Conservation (phyloP, 2,329 filamentous ascomycete species). For the Fonsecaea erecta region DNA sequence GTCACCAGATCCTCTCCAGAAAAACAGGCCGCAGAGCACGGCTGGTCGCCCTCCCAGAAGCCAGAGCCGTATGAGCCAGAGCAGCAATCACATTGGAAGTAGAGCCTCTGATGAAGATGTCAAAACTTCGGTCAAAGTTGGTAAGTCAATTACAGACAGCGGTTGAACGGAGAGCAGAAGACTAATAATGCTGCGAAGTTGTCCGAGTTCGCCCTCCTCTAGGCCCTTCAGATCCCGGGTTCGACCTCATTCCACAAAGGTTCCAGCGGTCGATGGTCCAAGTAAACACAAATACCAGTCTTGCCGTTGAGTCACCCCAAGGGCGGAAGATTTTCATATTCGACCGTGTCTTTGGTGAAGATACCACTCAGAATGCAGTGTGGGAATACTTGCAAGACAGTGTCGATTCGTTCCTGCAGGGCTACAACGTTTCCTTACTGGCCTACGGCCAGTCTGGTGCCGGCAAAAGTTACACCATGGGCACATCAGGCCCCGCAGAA, state of each 20-base stretch:
- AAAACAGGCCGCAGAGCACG: constrained; percentile 75
- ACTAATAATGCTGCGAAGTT: constrained; percentile 57
- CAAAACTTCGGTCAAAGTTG: constrained; percentile 93
- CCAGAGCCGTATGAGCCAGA: constrained; percentile 80
- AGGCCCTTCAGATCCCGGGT: constrained; percentile 82
- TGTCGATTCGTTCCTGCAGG: constrained; percentile 85
- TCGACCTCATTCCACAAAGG: constrained; percentile 90
- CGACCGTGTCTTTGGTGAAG: constrained; percentile 87
- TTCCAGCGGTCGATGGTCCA: constrained; percentile 94
- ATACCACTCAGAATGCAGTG: constrained; percentile 82
- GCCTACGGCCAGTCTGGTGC: constrained; percentile 97
- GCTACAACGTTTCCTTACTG: constrained; percentile 97
- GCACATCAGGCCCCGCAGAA: constrained; percentile 83
- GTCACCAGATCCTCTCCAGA: constrained; percentile 35
- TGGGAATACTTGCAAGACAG: constrained; percentile 95
- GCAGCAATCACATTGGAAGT: constrained; percentile 72
- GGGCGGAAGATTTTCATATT: constrained; percentile 96
- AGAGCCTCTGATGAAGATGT: constrained; percentile 86
- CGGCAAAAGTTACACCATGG: constrained; percentile 99
- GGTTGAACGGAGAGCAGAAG: background rate
- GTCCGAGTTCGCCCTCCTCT: constrained; percentile 91
- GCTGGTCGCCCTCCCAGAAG: constrained; percentile 76
- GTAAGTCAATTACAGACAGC: constrained; percentile 60
- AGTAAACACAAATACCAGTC: constrained; percentile 79
- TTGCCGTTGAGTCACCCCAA: constrained; percentile 88